Conservation (phyloP, 176 grass and related monocot species). For the Zoysia pacifica region DNA sequence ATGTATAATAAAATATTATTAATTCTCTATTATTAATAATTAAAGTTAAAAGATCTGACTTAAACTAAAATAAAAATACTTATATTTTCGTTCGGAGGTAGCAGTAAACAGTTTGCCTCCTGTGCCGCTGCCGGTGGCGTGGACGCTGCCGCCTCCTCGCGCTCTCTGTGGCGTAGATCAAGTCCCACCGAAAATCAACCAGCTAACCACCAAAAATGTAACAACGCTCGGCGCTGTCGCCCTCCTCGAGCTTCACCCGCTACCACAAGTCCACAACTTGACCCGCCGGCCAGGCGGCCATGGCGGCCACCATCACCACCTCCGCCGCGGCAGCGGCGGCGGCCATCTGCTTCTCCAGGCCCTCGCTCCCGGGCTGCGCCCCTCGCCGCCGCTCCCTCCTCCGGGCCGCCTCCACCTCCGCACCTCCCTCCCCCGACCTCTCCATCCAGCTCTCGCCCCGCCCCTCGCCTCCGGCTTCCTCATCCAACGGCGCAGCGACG, state of each 20-base stretch:
- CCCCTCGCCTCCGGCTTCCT: neutral
- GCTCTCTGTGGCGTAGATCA: neutral
- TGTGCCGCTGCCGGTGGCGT: neutral
- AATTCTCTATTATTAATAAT: no score
- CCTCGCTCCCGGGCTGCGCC: neutral
- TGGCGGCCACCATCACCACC: neutral
- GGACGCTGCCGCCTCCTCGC: neutral
- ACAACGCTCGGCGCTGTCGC: neutral
- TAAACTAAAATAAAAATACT: no score
- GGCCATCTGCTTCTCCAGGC: neutral
- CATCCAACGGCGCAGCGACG: neutral
- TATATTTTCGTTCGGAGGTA: no score
- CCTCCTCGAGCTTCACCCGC: neutral
- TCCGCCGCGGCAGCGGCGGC: neutral
- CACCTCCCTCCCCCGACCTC: neutral
- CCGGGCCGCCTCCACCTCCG: neutral
- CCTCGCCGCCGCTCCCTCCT: neutral
- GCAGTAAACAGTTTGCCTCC: neutral
- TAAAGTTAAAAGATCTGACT: no score
- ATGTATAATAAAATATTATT: no score
- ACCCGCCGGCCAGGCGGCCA: neutral
- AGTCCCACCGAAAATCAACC: neutral
- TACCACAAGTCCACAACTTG: neutral
- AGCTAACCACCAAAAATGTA: slow-evolving; percentile 1
- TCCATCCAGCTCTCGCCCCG: neutral